A percentile compares a stretch with the other conserved stretches of the same genome.
phyloP scores from a whole-genome alignment of 129 eudicot species.

The Centaurea solstitialis region DNA sequence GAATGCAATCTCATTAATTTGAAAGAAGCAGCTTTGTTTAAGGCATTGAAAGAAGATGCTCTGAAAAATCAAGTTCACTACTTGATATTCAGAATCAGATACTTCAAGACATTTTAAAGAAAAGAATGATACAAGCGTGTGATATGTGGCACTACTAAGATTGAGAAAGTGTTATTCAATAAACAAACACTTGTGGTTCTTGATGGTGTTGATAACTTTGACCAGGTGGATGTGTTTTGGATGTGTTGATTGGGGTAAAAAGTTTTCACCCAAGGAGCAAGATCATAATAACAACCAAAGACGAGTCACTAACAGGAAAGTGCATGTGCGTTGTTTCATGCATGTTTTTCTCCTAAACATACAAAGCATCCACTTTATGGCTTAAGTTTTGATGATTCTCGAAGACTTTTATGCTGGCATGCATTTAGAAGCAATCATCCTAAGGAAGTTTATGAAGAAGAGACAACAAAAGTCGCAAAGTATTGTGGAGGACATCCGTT shows the following conservation, averaged over 20 bases:
- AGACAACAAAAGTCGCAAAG: too few relatives aligned
- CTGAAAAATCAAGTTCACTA: background rate
- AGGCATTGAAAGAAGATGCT: background rate
- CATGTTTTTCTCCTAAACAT: background rate
- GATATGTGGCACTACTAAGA: background rate
- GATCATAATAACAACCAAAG: background rate
- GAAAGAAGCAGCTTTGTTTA: too few relatives aligned
- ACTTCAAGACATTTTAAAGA: background rate
- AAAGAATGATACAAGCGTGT: background rate
- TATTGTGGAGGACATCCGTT: too few relatives aligned
- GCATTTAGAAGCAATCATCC: background rate
- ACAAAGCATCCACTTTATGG: background rate
- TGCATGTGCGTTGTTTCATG: background rate
- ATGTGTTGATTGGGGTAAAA: background rate
- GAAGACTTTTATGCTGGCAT: background rate
- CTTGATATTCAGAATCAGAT: background rate
- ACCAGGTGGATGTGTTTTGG: too few relatives aligned
- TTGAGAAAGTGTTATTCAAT: background rate
- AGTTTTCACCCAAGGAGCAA: conserved; percentile 10
- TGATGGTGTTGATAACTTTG: conserved; percentile 6
- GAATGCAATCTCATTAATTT: too few relatives aligned
- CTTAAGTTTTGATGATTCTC: background rate
- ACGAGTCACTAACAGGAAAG: conserved; percentile 3
- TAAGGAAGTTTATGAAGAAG: background rate
- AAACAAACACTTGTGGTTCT: background rate